Conservation (phyloP, 2,329 filamentous ascomycete species). For the Knoxdaviesia capensis region DNA sequence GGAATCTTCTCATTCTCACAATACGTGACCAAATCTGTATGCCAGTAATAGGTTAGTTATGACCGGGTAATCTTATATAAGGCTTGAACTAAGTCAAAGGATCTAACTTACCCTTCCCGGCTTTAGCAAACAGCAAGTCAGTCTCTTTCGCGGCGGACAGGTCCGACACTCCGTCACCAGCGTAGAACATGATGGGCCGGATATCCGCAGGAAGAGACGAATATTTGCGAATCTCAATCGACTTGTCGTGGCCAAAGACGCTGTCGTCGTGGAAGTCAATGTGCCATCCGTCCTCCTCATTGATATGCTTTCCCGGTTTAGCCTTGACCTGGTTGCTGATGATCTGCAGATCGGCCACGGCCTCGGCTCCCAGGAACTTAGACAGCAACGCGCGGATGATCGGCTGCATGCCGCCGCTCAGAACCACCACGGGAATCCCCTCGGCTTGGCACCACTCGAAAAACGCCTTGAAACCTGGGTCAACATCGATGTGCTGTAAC, state of each 20-base stretch:
- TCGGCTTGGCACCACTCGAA: constrained; percentile 62
- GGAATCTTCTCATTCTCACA: constrained; percentile 71
- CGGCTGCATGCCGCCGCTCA: constrained; percentile 84
- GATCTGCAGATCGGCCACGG: constrained; percentile 63
- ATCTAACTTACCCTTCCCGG: constrained; percentile 47
- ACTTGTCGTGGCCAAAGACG: constrained; percentile 94
- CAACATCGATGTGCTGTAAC: constrained; percentile 65
- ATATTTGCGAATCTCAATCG: constrained; percentile 74
- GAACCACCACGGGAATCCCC: constrained; percentile 79
- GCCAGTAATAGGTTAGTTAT: not conserved
- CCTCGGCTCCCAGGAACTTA: constrained; percentile 57
- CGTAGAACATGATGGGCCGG: constrained; percentile 77
- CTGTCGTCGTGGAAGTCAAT: constrained; percentile 80
- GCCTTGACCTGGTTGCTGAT: constrained; percentile 65
- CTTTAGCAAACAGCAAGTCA: constrained; percentile 83
- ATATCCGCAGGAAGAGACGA: constrained; percentile 43
- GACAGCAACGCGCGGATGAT: constrained; percentile 71
- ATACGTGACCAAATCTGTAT: constrained; percentile 62
- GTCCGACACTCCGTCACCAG: constrained; percentile 85
- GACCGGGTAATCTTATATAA: not conserved
- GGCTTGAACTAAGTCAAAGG: not conserved
- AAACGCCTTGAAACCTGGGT: constrained; percentile 76
- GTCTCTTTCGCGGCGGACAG: constrained; percentile 83
- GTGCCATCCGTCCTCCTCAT: constrained; percentile 67
- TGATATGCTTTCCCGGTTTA: constrained; percentile 46